phyloP scores from a whole-genome alignment of 2,329 filamentous ascomycete genomes.

The Fusarium humuli region DNA sequence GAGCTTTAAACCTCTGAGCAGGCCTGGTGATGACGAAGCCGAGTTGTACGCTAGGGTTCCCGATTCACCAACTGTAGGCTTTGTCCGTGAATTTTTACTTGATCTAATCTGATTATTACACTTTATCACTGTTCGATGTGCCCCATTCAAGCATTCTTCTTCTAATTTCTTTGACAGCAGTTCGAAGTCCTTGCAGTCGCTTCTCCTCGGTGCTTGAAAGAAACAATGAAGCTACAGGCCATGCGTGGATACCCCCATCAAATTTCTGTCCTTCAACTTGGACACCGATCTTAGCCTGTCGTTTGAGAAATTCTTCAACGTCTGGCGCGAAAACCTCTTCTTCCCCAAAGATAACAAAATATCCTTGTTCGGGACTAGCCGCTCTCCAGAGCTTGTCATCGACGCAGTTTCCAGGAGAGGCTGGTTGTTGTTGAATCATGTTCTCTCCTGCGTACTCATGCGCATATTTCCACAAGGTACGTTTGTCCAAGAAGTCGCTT shows the following conservation, averaged over 20 bases:
- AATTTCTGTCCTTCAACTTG: conserved; percentile 70
- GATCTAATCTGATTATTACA: conserved; percentile 71
- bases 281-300: conserved; percentile 65
- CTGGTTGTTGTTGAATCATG: conserved; percentile 51
- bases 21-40: conserved; percentile 60
- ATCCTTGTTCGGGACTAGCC: conserved; percentile 74
- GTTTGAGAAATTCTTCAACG: conserved; percentile 68
- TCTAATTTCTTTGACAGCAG: conserved; percentile 55
- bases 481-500: conserved; percentile 79
- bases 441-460: conserved; percentile 69
- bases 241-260: conserved; percentile 79
- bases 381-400: conserved; percentile 74
- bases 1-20: conserved; percentile 53
- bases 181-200: conserved; percentile 64
- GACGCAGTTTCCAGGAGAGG: conserved; percentile 77
- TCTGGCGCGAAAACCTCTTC: conserved; percentile 84
- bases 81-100: conserved; percentile 63
- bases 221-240: conserved; percentile 79
- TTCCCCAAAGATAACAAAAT: conserved; percentile 77
- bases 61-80: conserved; percentile 42
- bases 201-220: conserved; percentile 61
- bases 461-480: conserved; percentile 76
- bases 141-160: conserved; percentile 42
- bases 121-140: conserved; percentile 27
- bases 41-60: conserved; percentile 62